These are phyloP conservation scores for Wickerhamomyces ciferrii DNA, from an alignment of 805 yeast species.

Conservation along the genomic window DNA sequence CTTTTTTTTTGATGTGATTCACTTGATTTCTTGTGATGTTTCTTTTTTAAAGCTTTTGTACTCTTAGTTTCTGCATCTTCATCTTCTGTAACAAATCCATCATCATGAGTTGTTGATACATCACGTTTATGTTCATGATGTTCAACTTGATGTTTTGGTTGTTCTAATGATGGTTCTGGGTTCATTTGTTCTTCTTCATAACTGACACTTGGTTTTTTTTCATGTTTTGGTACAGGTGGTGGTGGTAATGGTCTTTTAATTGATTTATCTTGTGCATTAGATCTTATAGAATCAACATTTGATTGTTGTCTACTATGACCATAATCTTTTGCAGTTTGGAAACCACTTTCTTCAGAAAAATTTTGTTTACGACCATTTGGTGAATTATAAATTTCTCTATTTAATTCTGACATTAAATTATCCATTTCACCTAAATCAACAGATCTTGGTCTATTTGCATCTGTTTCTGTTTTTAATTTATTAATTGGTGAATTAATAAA, in stretches of 20 bases:
- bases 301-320: not conserved
- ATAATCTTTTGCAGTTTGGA: not conserved
- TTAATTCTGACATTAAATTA: slow-evolving; percentile 8
- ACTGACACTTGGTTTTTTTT: slow-evolving; percentile 6
- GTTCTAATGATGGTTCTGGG: not conserved
- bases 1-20: slow-evolving; percentile 1
- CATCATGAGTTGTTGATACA: slow-evolving; percentile 6
- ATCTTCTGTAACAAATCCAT: slow-evolving; percentile 22
- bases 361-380: not conserved
- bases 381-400: slow-evolving; percentile 5
- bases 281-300: not conserved
- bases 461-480: not conserved
- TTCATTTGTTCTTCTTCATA: not conserved
- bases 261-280: not conserved
- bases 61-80: slow-evolving; percentile 7
- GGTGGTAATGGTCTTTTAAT: slow-evolving; percentile 14
- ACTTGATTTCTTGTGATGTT: slow-evolving; percentile 3
- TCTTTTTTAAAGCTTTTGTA: slow-evolving; percentile 5
- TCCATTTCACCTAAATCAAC: slow-evolving; percentile 7
- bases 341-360: not conserved
- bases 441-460: slow-evolving; percentile 8
- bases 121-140: not conserved
- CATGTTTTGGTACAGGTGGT: slow-evolving; percentile 23
- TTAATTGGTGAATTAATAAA: slow-evolving; percentile 2
- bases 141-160: too few species aligned